Base-by-base conservation (phyloP, 768 basidiomycete genomes). In the Trametes elegans region DNA sequence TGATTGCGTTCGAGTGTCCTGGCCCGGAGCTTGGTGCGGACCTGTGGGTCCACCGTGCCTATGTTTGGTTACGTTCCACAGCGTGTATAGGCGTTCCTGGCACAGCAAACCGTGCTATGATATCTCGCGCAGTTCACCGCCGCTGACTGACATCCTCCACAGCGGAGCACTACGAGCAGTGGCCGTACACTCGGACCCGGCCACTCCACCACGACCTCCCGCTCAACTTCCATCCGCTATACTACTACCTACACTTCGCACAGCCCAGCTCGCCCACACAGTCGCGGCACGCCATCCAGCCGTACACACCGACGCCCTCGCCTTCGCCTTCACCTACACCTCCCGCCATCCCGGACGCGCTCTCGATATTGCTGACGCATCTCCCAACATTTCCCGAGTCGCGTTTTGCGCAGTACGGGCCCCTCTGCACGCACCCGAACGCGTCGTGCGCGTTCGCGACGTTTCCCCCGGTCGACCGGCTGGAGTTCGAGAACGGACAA, bases 401-500 rank as follows among this genome's bases (percentile, higher is more conserved):
- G 29, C 59, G 58, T 16, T 43, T 39, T 18, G 59, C 61, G 7
- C 65, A 66, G 44, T 66, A 66, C 40, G 65, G 65, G 7, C 65
- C 65, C 13, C 53, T 66, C 7, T 66, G 65, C 44, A 23, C 49
- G 4, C 65, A 66, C 34, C 62, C 65, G 9, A 66, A 66, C 29
- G 65, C 65, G n/a, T 60, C 59, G 7, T 64, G 65, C 40, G 65
- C 62, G 2, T 66, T 66, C 49, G 62, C 59, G 29, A 66, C 65
- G 24, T 66, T 62, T 46, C 65, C 65, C 16, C 65, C 65, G 0
- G 57, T 62, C 39, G 55, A 57, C 7, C 35, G 53, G 13, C 57
- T 66, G 10, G 58, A 53, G 36, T 66, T 64, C 43, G 48, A 59
- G 45, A 61, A 62, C 47, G 55, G 53, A 27, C 41, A 57, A 5